Evolutionary conservation across 1,139 yeast genomes (phyloP), one percentile per base, ranked within the genome.

Genomic region (Suhomyces maxii): DNA sequence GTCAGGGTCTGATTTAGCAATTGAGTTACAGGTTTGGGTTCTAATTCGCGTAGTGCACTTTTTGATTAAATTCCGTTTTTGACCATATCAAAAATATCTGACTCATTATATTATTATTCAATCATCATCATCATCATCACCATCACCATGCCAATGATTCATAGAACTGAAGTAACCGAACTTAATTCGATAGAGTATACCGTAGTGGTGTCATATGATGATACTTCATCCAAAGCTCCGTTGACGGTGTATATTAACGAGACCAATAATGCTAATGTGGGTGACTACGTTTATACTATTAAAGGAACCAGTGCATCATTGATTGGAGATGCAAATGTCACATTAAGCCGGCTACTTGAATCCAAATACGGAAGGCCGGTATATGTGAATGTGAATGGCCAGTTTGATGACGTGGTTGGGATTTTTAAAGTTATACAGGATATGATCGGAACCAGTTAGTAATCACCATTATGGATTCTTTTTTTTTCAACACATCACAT

Each of bases 211-310:
- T 53, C 52, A 33, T 41, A 47, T 38, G 14, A 43, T 30, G 31
- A 23, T 3, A 26, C 26, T 8, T 35, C 35, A 8, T 42, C 40
- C 12, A 51, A 45, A 9, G 45, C 56, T 1, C 64, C 64, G 1
- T 44, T 58, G 9, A 52, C 61, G 12, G 56, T 59, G 5, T 59
- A 61, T 46, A 38, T 60, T 38, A 58, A 53, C 46, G 54, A 55
- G 36, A 41, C 25, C 13, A 56, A 53, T 37, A 55, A 55, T 42
- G 10, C 36, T 3, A 23, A 44, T 12, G 46, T 58, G 42, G 64
- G 64, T 23, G 53, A 56, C 36, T 61, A 61, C 43, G 54, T 54
- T 12, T 61, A 61, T 49, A 55, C 63, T 9, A 58, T 61, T 31
- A 49, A 54, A 31, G 39, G 45, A 14, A 46, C 47, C 37, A 39